These are phyloP conservation scores for Eutrema salsugineum DNA, from an alignment of 441 rosid genomes.

Conservation along the genomic window DNA sequence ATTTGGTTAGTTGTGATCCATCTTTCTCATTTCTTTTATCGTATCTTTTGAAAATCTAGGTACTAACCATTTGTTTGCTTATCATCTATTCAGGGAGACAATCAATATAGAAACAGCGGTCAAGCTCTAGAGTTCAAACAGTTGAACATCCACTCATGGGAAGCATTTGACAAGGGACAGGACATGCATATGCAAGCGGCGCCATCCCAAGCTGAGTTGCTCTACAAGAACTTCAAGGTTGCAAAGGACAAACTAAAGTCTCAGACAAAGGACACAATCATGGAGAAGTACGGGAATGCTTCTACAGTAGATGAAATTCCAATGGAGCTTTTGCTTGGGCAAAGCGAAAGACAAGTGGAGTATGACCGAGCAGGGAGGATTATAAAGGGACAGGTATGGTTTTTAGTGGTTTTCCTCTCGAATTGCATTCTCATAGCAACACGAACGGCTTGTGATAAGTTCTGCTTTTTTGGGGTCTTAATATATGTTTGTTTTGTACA, in stretches of 20 bases:
- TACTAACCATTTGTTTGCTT: background rate
- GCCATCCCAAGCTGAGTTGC: constrained; percentile 85
- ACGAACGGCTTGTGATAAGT: background rate
- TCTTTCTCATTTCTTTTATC: background rate
- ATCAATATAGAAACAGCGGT: constrained; percentile 75
- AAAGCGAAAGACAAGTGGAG: constrained; percentile 74
- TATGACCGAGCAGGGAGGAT: constrained; percentile 60
- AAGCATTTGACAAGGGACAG: constrained; percentile 91
- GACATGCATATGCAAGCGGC: constrained; percentile 94
- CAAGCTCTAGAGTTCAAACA: constrained; percentile 92
- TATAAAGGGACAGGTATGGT: constrained; percentile 42
- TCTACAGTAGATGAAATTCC: constrained; percentile 72
- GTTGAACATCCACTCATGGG: constrained; percentile 74
- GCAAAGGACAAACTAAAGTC: constrained; percentile 68
- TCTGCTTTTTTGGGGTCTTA: background rate
- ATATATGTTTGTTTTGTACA: constrained; percentile 1
- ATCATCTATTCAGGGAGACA: constrained; percentile 60
- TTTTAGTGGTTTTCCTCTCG: background rate
- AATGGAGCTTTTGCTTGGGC: constrained; percentile 68
- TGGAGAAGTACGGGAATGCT: constrained; percentile 88
- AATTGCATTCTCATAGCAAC: background rate
- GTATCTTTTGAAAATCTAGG: background rate
- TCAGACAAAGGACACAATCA: constrained; percentile 60
- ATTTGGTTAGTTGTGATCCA: constrained; percentile 34
- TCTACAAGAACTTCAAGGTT: constrained; percentile 59